Evolutionary conservation across 1,139 yeast species (phyloP).

Genomic region (Starmera stellimalicola): DNA sequence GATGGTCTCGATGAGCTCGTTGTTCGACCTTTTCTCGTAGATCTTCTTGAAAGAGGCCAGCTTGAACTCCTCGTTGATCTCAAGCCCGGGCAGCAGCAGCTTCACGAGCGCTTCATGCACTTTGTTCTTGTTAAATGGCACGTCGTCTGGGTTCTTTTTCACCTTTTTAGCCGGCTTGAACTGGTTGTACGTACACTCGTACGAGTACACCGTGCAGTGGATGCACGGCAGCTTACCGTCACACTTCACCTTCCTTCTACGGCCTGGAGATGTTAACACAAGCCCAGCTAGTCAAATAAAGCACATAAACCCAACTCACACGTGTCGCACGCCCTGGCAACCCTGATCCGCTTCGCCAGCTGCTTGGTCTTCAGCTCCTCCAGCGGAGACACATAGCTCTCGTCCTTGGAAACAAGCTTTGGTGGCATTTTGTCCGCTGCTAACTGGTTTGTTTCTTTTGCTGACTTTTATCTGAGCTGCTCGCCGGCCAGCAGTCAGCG

Average conservation of each 20-base stretch:
- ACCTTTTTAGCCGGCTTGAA: conserved; percentile 17
- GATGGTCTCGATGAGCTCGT: conserved; percentile 12
- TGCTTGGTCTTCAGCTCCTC: conserved; percentile 17
- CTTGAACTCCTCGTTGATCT: conserved; percentile 38
- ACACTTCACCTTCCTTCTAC: conserved; percentile 75
- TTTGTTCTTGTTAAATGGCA: background rate
- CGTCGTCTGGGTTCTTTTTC: conserved; percentile 2
- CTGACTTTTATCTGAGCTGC: too few species aligned
- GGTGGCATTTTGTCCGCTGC: conserved; percentile 15
- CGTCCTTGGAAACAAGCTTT: conserved; percentile 16
- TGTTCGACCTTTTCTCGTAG: conserved; percentile 9
- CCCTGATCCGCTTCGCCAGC: conserved; percentile 50
- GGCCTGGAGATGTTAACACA: conserved; percentile 6
- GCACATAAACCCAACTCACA: too few species aligned
- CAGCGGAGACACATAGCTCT: conserved; percentile 15
- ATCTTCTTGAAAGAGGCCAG: conserved; percentile 29
- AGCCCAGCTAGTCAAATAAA: too few species aligned
- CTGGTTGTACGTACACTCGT: conserved; percentile 47
- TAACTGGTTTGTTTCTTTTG: too few species aligned
- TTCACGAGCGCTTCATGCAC: conserved; percentile 21
- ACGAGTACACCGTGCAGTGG: conserved; percentile 74
- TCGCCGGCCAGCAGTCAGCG: too few species aligned
- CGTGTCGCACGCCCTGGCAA: conserved; percentile 77
- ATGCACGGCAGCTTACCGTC: conserved; percentile 84
- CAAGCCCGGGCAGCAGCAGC: conserved; percentile 40